These are phyloP conservation scores for Pilaira anomala DNA, from an alignment of 192 early-diverging fungal genomes.

Conservation along the genomic window DNA sequence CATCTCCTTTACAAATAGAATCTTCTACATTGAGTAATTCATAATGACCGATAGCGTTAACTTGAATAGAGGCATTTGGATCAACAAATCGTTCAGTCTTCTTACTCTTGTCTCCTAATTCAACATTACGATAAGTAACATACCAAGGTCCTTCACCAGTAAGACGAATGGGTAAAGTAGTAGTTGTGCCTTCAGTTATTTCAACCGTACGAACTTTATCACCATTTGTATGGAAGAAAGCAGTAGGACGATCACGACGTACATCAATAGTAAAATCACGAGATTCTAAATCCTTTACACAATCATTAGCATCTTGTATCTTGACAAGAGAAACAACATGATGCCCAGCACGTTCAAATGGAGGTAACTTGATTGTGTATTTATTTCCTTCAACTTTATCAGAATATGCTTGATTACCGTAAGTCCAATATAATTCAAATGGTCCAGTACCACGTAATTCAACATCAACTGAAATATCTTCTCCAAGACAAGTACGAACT, in stretches of 20 bases:
- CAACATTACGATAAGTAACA: conserved; percentile 34
- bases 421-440: conserved; percentile 34
- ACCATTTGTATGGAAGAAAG: conserved; percentile 29
- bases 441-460: conserved; percentile 37
- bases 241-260: conserved; percentile 41
- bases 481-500: conserved; percentile 39
- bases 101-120: neutral
- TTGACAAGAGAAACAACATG: conserved; percentile 41
- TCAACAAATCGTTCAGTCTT: conserved; percentile 14
- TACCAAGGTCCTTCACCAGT: conserved; percentile 45
- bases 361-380: conserved; percentile 33
- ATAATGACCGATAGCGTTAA: conserved; percentile 35
- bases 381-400: conserved; percentile 26
- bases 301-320: conserved; percentile 39
- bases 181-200: conserved; percentile 31
- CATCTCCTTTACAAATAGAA: conserved; percentile 39
- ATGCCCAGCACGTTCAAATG: conserved; percentile 30
- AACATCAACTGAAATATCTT: conserved; percentile 32
- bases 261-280: conserved; percentile 43
- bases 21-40: conserved; percentile 41
- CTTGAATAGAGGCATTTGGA: conserved; percentile 32
- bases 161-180: conserved; percentile 38
- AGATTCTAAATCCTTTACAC: conserved; percentile 35
- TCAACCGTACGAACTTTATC: conserved; percentile 16
- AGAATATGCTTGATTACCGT: conserved; percentile 28